Base-by-base conservation (phyloP, 2,329 filamentous ascomycete species). In the Taxawa tesnikishii region DNA sequence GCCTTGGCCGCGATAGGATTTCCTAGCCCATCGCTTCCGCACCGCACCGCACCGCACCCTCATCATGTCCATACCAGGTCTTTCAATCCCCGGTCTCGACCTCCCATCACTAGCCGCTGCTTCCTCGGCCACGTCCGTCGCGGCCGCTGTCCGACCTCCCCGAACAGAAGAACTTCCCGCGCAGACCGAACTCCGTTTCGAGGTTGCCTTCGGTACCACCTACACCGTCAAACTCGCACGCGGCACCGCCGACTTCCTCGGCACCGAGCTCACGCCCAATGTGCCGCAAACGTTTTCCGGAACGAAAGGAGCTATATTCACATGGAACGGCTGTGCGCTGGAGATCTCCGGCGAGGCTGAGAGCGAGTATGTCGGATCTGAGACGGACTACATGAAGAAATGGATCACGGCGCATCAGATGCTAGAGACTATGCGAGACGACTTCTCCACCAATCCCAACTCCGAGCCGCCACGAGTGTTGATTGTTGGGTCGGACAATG, bases 221-320 rank as follows among this genome's bases (percentile, higher is more conserved):
- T 56, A 55, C 47, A 51, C 36, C 32, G 48, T 67, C 43, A 58
- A 85, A 62, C 66, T 96, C 15, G 60, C 83, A 34, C 74, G 70
- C 19, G 90, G 90, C 39, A 84, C 79, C 2, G 90, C 88, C 29
- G 90, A 98, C 57, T 75, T 93, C 50, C 94, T 96, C 53, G 90
- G 90, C 51, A 87, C 88, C 34, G 90, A 98, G 60, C 79, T 98
- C 26, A 85, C 85, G 8, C 69, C 73, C 7, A 80, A 79, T 35
- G 79, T 80, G 31, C 68, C 73, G 7, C 96, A 96, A 62, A 77
- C 68, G 18, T 88, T 98, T 56, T 70, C 72, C 28, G 82, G 83
- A 34, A 73, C 72, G 44, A n/a, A 8, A n/a, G 19, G 19, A 8
- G 87, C 88, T 39, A 79, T 98, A 48, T 83, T 83, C 55, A 93